Evolutionary conservation across 1,284 basidiomycete genomes (phyloP).

Genomic region (Apiotrichum montevideense): DNA sequence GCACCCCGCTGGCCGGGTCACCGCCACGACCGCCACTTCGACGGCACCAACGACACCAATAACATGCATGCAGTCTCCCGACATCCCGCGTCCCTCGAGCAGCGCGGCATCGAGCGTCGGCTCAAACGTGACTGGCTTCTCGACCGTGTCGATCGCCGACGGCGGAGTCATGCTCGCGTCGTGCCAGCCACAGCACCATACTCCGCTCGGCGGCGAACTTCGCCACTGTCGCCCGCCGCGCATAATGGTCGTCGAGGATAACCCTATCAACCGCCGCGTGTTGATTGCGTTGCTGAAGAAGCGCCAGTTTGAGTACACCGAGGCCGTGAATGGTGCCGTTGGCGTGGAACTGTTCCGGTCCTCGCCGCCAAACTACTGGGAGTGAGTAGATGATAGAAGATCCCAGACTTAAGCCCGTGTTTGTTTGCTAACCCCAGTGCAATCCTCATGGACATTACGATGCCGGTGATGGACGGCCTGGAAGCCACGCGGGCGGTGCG

Average conservation of each 20-base stretch:
- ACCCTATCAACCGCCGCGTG: conserved; percentile 52
- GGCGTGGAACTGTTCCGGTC: conserved; percentile 11
- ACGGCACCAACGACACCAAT: background rate
- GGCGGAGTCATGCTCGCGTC: conserved; percentile 50
- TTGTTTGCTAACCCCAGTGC: conserved; percentile 52
- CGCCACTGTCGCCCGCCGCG: conserved; percentile 37
- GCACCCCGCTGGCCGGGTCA: too few species aligned
- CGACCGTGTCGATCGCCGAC: conserved; percentile 48
- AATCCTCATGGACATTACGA: conserved; percentile 81
- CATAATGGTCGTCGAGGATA: conserved; percentile 77
- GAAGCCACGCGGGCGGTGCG: conserved; percentile 79
- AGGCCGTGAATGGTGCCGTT: conserved; percentile 50
- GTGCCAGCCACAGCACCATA: background rate
- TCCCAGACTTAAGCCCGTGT: too few species aligned
- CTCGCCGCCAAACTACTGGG: conserved; percentile 29
- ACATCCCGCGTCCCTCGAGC: background rate
- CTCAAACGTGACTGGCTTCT: conserved; percentile 8
- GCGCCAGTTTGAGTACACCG: conserved; percentile 65
- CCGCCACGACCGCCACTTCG: too few species aligned
- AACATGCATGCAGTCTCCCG: background rate
- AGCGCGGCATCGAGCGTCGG: background rate
- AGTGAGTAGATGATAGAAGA: conserved; percentile 51
- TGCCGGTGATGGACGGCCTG: conserved; percentile 86
- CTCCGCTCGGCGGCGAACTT: background rate
- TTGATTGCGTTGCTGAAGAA: conserved; percentile 72